phyloP scores from a whole-genome alignment of 2,329 filamentous ascomycete genomes.

The Alternaria panax region DNA sequence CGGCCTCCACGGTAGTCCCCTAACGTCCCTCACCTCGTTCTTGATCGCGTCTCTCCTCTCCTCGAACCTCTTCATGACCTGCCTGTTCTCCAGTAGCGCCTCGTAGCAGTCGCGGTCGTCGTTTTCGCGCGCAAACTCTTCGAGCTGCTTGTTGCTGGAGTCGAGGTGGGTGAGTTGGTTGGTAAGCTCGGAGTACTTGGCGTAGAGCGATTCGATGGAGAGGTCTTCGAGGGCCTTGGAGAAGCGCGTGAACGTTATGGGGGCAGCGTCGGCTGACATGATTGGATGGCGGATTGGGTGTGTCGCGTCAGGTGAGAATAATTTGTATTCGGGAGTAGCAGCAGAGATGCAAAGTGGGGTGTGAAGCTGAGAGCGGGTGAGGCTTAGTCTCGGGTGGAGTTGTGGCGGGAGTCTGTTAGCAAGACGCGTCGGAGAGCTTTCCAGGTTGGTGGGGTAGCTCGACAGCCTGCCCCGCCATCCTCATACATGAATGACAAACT shows the following conservation, averaged over 20 bases:
- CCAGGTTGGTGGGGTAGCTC: neutral
- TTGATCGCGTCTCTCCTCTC: constrained; percentile 70
- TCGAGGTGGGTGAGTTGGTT: constrained; percentile 78
- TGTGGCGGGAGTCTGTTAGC: neutral
- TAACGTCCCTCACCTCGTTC: constrained; percentile 67
- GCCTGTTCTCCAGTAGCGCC: constrained; percentile 75
- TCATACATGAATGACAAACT: neutral
- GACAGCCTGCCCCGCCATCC: neutral
- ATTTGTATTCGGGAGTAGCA: neutral
- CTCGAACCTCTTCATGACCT: constrained; percentile 72
- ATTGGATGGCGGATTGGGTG: neutral
- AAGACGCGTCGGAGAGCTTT: neutral
- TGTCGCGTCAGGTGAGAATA: neutral
- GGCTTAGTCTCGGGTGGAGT: neutral
- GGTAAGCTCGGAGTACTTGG: constrained; percentile 77
- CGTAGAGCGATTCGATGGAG: constrained; percentile 70
- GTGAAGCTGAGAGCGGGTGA: neutral
- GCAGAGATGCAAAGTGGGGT: neutral
- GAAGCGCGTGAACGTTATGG: constrained; percentile 70
- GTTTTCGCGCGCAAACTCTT: constrained; percentile 61
- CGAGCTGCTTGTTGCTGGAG: constrained; percentile 75
- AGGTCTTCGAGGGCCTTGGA: constrained; percentile 72
- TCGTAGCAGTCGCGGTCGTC: constrained; percentile 76
- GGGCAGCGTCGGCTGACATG: constrained; percentile 69
- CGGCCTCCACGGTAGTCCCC: constrained; percentile 62